Base-by-base conservation (phyloP, 1,139 yeast genomes). In the Hansenula lynferdii region DNA sequence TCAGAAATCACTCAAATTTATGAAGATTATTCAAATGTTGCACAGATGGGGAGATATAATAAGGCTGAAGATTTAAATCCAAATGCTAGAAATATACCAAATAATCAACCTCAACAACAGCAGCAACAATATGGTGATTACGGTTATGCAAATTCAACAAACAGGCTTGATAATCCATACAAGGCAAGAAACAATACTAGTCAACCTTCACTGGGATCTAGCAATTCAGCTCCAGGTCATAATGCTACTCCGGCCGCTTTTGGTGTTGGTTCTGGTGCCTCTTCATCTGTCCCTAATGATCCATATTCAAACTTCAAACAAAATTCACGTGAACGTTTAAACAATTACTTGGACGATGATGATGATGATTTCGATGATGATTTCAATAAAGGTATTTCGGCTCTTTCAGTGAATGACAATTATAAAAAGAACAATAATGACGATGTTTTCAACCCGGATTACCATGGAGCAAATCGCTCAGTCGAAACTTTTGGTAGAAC, bases 1-100 rank as follows among this genome's bases (percentile, higher is more conserved):
- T 51, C 56, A 6, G 56, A 49, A 30, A 51, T 52, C 20, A 39
- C 55, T 22, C 58, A 52, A 34, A 49, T 52, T 12, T 52, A 52
- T 32, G 58, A 51, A 26, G 58, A 51, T 19, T 52, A 53, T 34
- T 48, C 56, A 16, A 43, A 47, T 3, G 50, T 52, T 34, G 45
- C 46, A 4, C 39, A 38, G 28, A 31, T 31, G 34, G 28, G 28
- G 11, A 31, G 34, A 31, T 31, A 31, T 23, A 17, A 17, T 17
- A 16, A 31, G 23, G 47, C 42, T 35, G 43, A 44, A 18, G 35
- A 36, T 30, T 1, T 14, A 18, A 31, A n/a, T 12, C 31, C 18
- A 23, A 15, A 24, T 24, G 9, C 18, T 17, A 28, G 19, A 23
- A 17, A 4, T 10, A 21, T 9, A 19, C 16, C 26, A 20, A 15